Percentiles rank a stretch among this genome's conserved stretches.
Evolutionary conservation across 1,139 yeast genomes (phyloP).

Genomic region (Suhomyces bolitotheri): DNA sequence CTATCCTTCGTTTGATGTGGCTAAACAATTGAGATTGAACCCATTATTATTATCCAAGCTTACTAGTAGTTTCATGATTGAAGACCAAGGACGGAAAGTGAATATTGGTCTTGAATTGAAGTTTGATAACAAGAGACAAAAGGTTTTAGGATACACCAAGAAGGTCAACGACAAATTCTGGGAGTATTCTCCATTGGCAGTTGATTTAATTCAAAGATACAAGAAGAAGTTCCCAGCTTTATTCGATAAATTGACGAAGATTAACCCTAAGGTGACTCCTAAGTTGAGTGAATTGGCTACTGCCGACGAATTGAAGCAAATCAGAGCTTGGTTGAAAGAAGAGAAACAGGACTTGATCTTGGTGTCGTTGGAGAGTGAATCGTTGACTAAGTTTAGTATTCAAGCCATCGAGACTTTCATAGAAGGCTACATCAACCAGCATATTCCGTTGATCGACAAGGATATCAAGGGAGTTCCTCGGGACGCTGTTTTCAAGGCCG

Average conservation of each 20-base stretch:
- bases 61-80: slow-evolving; percentile 70
- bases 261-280: slow-evolving; percentile 31
- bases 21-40: slow-evolving; percentile 56
- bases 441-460: slow-evolving; percentile 46
- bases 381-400: slow-evolving; percentile 68
- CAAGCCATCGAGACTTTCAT: slow-evolving; percentile 67
- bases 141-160: slow-evolving; percentile 85
- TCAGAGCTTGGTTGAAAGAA: slow-evolving; percentile 59
- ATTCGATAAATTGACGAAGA: slow-evolving; percentile 43
- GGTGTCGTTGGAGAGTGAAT: slow-evolving; percentile 78
- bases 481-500: slow-evolving; percentile 78
- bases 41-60: slow-evolving; percentile 73
- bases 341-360: slow-evolving; percentile 56
- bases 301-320: slow-evolving; percentile 38
- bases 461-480: slow-evolving; percentile 83
- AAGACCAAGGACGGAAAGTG: slow-evolving; percentile 48
- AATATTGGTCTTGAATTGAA: slow-evolving; percentile 86
- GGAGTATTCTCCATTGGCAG: slow-evolving; percentile 81
- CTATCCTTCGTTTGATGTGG: slow-evolving; percentile 66
- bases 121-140: slow-evolving; percentile 74
- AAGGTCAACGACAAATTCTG: slow-evolving; percentile 59
- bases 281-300: slow-evolving; percentile 24
- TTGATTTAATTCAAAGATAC: slow-evolving; percentile 65
- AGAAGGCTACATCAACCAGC: slow-evolving; percentile 45
- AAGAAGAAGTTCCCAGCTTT: slow-evolving; percentile 60